Conservation (phyloP, 73 alveolate species). For the Uronychia setigera region DNA sequence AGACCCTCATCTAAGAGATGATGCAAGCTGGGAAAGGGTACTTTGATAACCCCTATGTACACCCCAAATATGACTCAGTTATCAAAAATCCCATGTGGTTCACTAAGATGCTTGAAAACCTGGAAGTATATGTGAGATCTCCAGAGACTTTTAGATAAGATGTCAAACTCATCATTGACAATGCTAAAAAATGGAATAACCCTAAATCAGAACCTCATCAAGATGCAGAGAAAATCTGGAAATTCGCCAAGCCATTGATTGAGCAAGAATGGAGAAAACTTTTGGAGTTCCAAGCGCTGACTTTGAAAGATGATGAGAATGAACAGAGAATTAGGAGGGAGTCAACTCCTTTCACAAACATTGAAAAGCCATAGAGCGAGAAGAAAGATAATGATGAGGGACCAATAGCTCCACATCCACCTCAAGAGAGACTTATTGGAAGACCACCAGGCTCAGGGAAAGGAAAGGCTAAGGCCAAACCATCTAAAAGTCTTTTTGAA, state of each 20-base stretch:
- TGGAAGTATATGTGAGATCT: constrained; percentile 70
- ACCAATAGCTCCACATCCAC: not conserved
- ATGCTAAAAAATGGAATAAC: constrained; percentile 84
- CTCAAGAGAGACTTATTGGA: not conserved
- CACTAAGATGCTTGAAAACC: constrained; percentile 69
- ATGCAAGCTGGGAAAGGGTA: not conserved
- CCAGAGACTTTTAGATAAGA: constrained; percentile 71
- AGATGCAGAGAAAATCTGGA: constrained; percentile 79
- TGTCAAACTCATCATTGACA: constrained; percentile 73
- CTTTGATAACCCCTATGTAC: not conserved
- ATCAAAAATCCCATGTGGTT: constrained; percentile 90
- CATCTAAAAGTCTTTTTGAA: constrained; percentile 13
- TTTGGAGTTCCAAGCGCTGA: constrained; percentile 18
- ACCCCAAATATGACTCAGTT: constrained; percentile 71
- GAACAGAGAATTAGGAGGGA: constrained; percentile 23
- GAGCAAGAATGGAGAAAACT: constrained; percentile 38
- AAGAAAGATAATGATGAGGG: not conserved
- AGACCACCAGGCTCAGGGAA: not conserved
- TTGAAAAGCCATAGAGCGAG: not conserved
- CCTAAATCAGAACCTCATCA: constrained; percentile 80
- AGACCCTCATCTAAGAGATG: constrained; percentile 53
- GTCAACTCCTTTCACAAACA: not conserved
- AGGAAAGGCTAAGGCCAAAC: constrained; percentile 1
- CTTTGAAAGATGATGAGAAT: constrained; percentile 44
- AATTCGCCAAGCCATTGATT: constrained; percentile 40